Evolutionary conservation across 352 stramenopile species (phyloP).

Genomic region (Phytophthora kernoviae): DNA sequence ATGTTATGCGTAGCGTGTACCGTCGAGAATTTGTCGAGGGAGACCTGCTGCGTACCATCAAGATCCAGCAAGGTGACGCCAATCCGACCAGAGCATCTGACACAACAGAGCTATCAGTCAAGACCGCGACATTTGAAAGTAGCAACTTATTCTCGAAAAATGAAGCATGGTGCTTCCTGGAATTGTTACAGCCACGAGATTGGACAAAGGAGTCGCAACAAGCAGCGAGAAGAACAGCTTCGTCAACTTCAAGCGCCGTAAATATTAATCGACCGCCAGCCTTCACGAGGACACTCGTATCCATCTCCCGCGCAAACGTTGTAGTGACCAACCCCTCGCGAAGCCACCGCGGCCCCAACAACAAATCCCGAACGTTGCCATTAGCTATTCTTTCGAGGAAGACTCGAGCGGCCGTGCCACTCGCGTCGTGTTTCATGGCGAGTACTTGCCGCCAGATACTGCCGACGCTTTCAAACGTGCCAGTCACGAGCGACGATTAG

Average conservation of each 20-base stretch:
- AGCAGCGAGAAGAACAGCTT: conserved; percentile 15
- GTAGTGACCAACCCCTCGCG: conserved; percentile 10
- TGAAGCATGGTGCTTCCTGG: conserved; percentile 51
- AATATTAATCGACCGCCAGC: conserved; percentile 6
- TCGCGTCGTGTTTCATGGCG: conserved; percentile 48
- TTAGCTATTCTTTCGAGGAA: conserved; percentile 53
- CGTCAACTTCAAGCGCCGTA: conserved; percentile 21
- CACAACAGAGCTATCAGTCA: conserved; percentile 34
- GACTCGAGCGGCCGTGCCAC: conserved; percentile 33
- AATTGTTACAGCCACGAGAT: conserved; percentile 38
- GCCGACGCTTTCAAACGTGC: conserved; percentile 28
- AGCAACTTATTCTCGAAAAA: conserved; percentile 39
- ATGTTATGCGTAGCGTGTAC: conserved; percentile 46
- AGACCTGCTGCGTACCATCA: conserved; percentile 41
- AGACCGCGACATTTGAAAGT: conserved; percentile 44
- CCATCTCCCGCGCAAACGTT: conserved; percentile 24
- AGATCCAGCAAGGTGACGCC: conserved; percentile 14
- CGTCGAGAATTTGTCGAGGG: conserved; percentile 38
- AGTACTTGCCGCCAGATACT: conserved; percentile 35
- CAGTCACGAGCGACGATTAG: conserved; percentile 32
- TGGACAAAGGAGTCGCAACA: conserved; percentile 19
- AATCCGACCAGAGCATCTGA: conserved; percentile 25
- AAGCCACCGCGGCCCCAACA: conserved; percentile 9
- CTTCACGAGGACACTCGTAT: conserved; percentile 44
- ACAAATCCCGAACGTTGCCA: conserved; percentile 45